phyloP scores from a whole-genome alignment of 83 land plant genomes.

The Picea abies region DNA sequence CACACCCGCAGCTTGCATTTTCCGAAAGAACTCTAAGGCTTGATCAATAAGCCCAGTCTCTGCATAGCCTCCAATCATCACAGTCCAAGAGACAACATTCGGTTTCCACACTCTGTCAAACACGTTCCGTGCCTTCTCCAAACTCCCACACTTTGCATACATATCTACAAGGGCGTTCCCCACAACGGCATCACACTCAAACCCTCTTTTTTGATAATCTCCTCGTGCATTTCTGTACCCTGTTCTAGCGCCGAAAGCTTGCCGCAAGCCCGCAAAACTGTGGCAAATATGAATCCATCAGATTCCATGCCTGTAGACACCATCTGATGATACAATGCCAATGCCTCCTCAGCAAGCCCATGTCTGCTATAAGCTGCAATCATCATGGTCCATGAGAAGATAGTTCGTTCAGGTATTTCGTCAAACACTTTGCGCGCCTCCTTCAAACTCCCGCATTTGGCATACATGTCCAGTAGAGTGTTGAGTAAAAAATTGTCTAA shows the following conservation, averaged over 20 bases:
- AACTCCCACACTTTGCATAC: conserved; percentile 63
- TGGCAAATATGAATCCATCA: conserved; percentile 54
- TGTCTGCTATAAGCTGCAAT: conserved; percentile 39
- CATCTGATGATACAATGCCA: conserved; percentile 37
- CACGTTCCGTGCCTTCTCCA: conserved; percentile 31
- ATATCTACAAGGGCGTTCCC: conserved; percentile 68
- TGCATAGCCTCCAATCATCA: conserved; percentile 54
- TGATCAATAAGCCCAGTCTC: conserved; percentile 33
- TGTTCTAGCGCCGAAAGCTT: conserved; percentile 42
- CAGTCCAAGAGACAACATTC: conserved; percentile 66
- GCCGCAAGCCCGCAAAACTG: conserved; percentile 52
- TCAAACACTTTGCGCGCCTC: conserved; percentile 43
- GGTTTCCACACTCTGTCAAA: conserved; percentile 47
- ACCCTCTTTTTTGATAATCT: conserved; percentile 35
- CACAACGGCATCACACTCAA: conserved; percentile 44
- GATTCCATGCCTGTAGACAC: conserved; percentile 11
- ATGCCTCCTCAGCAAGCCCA: conserved; percentile 24
- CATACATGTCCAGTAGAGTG: conserved; percentile 48
- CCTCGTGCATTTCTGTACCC: conserved; percentile 51
- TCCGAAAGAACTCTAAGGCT: conserved; percentile 27
- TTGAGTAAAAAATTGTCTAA: conserved; percentile 18
- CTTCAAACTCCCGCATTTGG: conserved; percentile 29
- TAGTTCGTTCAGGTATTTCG: conserved; percentile 33
- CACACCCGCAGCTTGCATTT: neutral
- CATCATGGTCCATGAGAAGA: conserved; percentile 56